A percentile compares a stretch with the other conserved stretches of the same genome.
These are phyloP conservation scores for Leccinum sublutescens DNA, from an alignment of 768 basidiomycete genomes.

Conservation along the genomic window DNA sequence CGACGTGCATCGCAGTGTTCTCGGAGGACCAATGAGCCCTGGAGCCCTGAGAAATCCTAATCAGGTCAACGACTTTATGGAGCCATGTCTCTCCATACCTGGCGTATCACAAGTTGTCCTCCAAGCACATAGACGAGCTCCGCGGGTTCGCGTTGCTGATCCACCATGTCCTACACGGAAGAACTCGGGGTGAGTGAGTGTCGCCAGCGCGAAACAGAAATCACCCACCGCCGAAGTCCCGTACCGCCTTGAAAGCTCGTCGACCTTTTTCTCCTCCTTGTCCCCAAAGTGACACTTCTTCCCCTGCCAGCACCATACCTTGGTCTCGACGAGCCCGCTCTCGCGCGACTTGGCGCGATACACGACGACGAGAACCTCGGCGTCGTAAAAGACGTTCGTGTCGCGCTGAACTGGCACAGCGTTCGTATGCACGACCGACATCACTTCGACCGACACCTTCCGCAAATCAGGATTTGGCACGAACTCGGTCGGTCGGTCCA, in stretches of 20 bases:
- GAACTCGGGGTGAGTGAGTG: not conserved
- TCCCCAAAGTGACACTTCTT: constrained; percentile 51
- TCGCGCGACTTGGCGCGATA: constrained; percentile 64
- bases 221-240: constrained; percentile 59
- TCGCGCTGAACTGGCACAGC: constrained; percentile 46
- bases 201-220: not conserved
- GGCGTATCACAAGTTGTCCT: constrained; percentile 68
- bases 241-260: constrained; percentile 72
- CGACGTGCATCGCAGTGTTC: constrained; percentile 79
- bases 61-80: constrained; percentile 1
- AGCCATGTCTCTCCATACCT: constrained; percentile 43
- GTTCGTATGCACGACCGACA: constrained; percentile 54
- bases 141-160: constrained; percentile 62
- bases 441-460: constrained; percentile 73
- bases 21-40: constrained; percentile 75
- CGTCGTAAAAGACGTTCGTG: constrained; percentile 65
- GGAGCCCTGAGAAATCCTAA: constrained; percentile 47
- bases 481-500: constrained; percentile 13
- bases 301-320: constrained; percentile 78
- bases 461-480: constrained; percentile 36
- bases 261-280: constrained; percentile 61
- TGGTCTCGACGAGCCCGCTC: constrained; percentile 65
- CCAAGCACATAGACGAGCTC: constrained; percentile 66
- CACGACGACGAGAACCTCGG: constrained; percentile 66
- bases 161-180: constrained; percentile 36